These are phyloP conservation scores for Alnus rubra DNA, from an alignment of 306 rosid species.

Conservation along the genomic window DNA sequence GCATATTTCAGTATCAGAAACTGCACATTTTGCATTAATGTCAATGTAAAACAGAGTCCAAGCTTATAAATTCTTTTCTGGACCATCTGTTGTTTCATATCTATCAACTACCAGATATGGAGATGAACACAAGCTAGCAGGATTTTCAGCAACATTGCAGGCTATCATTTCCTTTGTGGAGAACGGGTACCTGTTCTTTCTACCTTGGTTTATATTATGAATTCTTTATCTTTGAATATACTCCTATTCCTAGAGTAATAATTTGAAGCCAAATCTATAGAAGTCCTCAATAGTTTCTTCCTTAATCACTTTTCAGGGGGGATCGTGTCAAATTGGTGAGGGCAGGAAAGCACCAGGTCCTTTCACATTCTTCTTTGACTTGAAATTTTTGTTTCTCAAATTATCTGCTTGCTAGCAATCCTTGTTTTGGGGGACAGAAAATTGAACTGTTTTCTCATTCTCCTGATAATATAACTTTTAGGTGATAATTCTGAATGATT, in stretches of 20 bases:
- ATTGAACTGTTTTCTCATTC: slow-evolving; percentile 15
- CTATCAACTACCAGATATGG: slow-evolving; percentile 61
- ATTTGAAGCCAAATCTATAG: slow-evolving; percentile 20
- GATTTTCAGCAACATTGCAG: slow-evolving; percentile 96
- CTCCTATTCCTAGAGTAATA: slow-evolving; percentile 3
- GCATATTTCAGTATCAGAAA: slow-evolving; percentile 17
- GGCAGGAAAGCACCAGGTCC: slow-evolving; percentile 95
- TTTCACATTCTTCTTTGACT: slow-evolving; percentile 31
- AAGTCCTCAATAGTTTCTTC: slow-evolving; percentile 23
- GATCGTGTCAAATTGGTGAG: slow-evolving; percentile 80
- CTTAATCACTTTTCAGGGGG: slow-evolving; percentile 50
- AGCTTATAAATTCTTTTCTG: neutral
- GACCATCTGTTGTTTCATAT: slow-evolving; percentile 27
- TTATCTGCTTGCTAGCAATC: neutral
- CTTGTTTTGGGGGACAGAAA: neutral
- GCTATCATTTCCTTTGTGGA: slow-evolving; percentile 95
- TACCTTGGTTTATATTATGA: slow-evolving; percentile 25
- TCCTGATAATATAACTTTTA: neutral
- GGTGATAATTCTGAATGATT: neutral
- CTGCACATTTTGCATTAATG: slow-evolving; percentile 7
- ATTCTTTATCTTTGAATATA: neutral
- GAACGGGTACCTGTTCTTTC: slow-evolving; percentile 63
- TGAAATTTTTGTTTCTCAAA: slow-evolving; percentile 12
- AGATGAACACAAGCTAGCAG: slow-evolving; percentile 95
- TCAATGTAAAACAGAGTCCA: slow-evolving; percentile 6